These are phyloP conservation scores for Hypoxylon sp. DNA, from an alignment of 2,329 filamentous ascomycete genomes.

Conservation along the genomic window DNA sequence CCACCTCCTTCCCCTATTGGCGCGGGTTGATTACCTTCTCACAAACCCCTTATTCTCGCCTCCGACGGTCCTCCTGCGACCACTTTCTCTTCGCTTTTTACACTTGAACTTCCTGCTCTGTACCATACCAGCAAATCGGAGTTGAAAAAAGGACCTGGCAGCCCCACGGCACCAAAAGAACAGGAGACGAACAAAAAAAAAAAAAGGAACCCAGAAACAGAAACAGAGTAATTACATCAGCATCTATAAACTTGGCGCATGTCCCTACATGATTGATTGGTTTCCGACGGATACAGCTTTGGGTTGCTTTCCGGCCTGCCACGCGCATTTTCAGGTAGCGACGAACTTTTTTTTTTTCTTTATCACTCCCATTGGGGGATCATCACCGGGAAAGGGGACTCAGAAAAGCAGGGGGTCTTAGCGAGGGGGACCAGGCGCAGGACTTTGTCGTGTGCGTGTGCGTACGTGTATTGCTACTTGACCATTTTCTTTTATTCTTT, in stretches of 20 bases:
- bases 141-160: conserved; percentile 47
- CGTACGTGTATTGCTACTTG: conserved; percentile 15
- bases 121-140: conserved; percentile 48
- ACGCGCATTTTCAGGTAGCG: conserved; percentile 36
- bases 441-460: conserved; percentile 11
- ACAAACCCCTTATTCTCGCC: conserved; percentile 29
- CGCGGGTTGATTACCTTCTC: conserved; percentile 30
- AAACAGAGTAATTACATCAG: conserved; percentile 39
- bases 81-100: conserved; percentile 33
- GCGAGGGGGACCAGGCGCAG: conserved; percentile 36
- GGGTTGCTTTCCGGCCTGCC: conserved; percentile 30
- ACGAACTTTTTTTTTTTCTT: conserved; percentile 30
- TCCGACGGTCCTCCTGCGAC: conserved; percentile 30
- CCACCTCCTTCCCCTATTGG: conserved; percentile 36
- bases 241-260: conserved; percentile 43
- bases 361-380: conserved; percentile 37
- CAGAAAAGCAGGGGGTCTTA: conserved; percentile 31
- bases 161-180: conserved; percentile 45
- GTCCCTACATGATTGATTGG: conserved; percentile 34
- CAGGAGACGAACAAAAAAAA: conserved; percentile 18
- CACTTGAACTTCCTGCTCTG: conserved; percentile 42
- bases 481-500: conserved; percentile 10
- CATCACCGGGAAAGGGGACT: conserved; percentile 38
- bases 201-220: conserved; percentile 27
- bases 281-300: conserved; percentile 33